These are phyloP conservation scores for Pythium apleroticum DNA, from an alignment of 352 stramenopile species.

Conservation along the genomic window DNA sequence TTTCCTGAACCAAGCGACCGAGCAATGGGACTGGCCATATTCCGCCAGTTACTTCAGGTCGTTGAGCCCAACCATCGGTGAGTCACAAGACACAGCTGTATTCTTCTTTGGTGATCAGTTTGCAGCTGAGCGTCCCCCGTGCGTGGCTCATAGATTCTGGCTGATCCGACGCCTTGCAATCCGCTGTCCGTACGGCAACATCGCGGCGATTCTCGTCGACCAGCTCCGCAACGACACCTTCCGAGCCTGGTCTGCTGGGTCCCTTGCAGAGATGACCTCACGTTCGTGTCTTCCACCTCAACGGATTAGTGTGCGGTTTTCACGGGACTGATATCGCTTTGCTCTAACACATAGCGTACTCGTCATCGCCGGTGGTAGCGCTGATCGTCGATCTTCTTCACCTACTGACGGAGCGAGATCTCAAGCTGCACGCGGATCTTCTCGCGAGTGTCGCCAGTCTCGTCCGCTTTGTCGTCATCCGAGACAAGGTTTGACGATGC, in stretches of 20 bases:
- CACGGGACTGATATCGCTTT: background rate
- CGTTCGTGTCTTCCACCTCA: conserved; percentile 27
- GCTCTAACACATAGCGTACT: conserved; percentile 18
- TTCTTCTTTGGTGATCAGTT: background rate
- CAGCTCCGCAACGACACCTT: conserved; percentile 50
- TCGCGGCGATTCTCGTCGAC: conserved; percentile 64
- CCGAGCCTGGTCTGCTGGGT: conserved; percentile 30
- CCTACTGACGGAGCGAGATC: conserved; percentile 52
- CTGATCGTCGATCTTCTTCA: conserved; percentile 38
- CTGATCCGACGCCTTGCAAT: conserved; percentile 42
- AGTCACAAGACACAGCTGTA: background rate
- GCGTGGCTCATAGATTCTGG: conserved; percentile 36
- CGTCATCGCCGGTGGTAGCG: conserved; percentile 19
- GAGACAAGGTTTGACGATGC: conserved; percentile 46
- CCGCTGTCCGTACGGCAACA: conserved; percentile 74
- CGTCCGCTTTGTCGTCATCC: conserved; percentile 57
- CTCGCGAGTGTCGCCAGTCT: conserved; percentile 70
- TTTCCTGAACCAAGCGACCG: conserved; percentile 46
- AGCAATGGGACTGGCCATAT: conserved; percentile 32
- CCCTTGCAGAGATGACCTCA: conserved; percentile 3
- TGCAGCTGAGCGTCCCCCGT: background rate
- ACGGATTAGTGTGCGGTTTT: too few relatives aligned
- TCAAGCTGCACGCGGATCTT: conserved; percentile 60
- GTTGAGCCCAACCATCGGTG: conserved; percentile 42
- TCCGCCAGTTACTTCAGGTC: conserved; percentile 38